Evolutionary conservation across 2,329 filamentous ascomycete species (phyloP).

Genomic region (Arthrobotrys iridis): DNA sequence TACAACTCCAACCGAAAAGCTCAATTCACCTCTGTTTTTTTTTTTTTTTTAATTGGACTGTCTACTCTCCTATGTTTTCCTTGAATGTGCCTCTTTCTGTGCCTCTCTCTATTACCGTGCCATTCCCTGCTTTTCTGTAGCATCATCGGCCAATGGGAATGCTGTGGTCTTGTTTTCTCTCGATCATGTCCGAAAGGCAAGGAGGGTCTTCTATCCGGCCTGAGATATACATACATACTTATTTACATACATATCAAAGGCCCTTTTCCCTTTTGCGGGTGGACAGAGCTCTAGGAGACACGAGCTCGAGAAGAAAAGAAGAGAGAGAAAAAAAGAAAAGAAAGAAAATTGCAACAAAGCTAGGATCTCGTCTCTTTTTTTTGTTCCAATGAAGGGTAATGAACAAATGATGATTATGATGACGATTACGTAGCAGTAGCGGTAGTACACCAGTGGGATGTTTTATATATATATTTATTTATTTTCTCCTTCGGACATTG

Average conservation of each 20-base stretch:
- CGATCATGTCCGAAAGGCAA: not conserved
- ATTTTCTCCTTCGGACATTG: too few relatives aligned
- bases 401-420: not conserved
- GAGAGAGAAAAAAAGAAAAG: not conserved
- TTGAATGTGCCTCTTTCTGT: not conserved
- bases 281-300: too few relatives aligned
- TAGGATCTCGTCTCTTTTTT: too few relatives aligned
- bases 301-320: too few relatives aligned
- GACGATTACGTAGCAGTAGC: too few relatives aligned
- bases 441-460: too few relatives aligned
- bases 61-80: not conserved
- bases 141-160: slow-evolving; percentile 41
- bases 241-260: not conserved
- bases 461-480: too few relatives aligned
- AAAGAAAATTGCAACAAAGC: not conserved
- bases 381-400: not conserved
- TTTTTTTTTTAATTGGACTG: not conserved
- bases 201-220: not conserved
- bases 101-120: not conserved
- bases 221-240: not conserved
- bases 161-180: slow-evolving; percentile 18
- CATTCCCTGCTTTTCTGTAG: slow-evolving; percentile 27
- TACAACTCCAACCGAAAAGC: slow-evolving; percentile 45
- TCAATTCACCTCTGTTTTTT: not conserved
- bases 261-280: not conserved